Base-by-base conservation (phyloP, 208 protist genomes). In the Strigomonas galati region DNA sequence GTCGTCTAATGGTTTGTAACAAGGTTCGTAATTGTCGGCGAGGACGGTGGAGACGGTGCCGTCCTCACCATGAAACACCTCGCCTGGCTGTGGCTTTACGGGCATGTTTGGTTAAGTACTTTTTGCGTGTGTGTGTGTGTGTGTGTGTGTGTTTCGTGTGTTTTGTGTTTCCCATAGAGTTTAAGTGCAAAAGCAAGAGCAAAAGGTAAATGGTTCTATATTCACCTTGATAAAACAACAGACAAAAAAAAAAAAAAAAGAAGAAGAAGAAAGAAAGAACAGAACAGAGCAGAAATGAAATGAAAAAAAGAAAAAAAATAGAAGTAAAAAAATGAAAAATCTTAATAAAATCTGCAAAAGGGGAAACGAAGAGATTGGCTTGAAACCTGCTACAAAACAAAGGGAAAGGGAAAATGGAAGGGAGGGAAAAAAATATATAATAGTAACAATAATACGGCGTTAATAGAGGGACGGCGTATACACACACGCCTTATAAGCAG, bases 1-100 rank as follows among this genome's bases (percentile, higher is more conserved):
- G 24, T 95, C 82, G 43, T 88, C 54, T 9, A 89, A 84, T 2
- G 94, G 93, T 28, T 96, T 84, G 49, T 93, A 93, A 57, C 92
- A 77, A 23, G 90, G 79, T 32, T 96, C 91, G 60, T 86, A 90
- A 21, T 81, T 79, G 35, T 93, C 84, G 26, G 95, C 89, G 3
- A 98, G 84, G 19, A 98, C 79, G 17, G 92, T 85, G 14, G 84
- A 92, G 23, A 87, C 65, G 35, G 78, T 92, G 53, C 90, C 90
- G 52, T 95, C 90, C 24, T 93, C 87, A 26, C 78, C 61, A 40
- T 74, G 68, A 67, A 93, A 95, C 0, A 85, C 72, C 58, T 91
- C 82, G 9, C 88, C 88, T 0, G 76, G 69, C 15, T 76, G 66
- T 19, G 88, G 88, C 5, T 91, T 82, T 1, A 69, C 66, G 5